A percentile compares a stretch with the other conserved stretches of the same genome.
These are phyloP conservation scores for Eremomyces bilateralis DNA, from an alignment of 495 filamentous ascomycete genomes.

Conservation along the genomic window DNA sequence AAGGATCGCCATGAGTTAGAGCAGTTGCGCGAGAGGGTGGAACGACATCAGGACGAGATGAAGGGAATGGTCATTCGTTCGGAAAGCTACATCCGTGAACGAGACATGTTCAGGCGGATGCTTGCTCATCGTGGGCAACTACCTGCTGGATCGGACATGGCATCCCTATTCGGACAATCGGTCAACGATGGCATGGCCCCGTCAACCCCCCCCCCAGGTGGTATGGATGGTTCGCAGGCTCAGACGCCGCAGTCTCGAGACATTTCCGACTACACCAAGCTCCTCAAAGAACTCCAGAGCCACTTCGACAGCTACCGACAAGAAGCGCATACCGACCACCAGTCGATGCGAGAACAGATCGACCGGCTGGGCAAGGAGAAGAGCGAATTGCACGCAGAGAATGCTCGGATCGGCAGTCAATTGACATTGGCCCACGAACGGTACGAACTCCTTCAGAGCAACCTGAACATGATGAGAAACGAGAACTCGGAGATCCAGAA, in stretches of 20 bases:
- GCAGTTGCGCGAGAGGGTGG: constrained; percentile 38
- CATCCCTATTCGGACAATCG: constrained; percentile 44
- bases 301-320: constrained; percentile 81
- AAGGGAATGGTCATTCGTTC: constrained; percentile 54
- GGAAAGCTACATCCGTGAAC: constrained; percentile 82
- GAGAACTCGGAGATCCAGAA: constrained; percentile 75
- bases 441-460: constrained; percentile 75
- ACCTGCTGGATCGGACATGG: constrained; percentile 33
- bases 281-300: constrained; percentile 65
- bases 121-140: constrained; percentile 53
- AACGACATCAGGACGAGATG: constrained; percentile 48
- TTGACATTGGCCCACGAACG: constrained; percentile 60
- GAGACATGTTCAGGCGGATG: constrained; percentile 93
- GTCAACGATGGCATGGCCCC: constrained; percentile 23
- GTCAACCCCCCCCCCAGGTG: constrained; percentile 20
- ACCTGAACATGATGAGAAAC: constrained; percentile 56
- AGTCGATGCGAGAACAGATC: constrained; percentile 64
- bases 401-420: constrained; percentile 55
- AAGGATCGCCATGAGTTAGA: constrained; percentile 54
- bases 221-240: constrained; percentile 21
- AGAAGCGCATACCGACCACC: constrained; percentile 58
- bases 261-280: constrained; percentile 36
- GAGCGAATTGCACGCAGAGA: constrained; percentile 55
- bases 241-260: constrained; percentile 22
- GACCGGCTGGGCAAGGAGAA: constrained; percentile 67